Percentiles rank a stretch among this genome's conserved stretches.
Evolutionary conservation across 495 filamentous ascomycete genomes (phyloP).

Genomic region (Podospora sp.): DNA sequence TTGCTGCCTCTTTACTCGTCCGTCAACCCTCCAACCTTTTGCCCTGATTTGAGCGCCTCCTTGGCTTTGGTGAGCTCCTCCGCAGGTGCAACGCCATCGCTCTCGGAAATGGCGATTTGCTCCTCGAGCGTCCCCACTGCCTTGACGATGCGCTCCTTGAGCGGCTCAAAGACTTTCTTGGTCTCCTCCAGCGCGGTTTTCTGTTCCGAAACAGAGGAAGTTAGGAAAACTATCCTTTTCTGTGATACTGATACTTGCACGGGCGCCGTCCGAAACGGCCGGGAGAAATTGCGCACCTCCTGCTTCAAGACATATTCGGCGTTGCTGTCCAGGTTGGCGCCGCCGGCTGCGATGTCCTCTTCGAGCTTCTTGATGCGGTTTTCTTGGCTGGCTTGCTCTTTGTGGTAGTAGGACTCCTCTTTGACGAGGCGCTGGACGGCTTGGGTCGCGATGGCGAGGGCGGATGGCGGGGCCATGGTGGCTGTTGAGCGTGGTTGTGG

Average conservation of each 20-base stretch:
- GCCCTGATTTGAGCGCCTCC: constrained; percentile 47
- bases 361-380: constrained; percentile 69
- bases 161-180: constrained; percentile 69
- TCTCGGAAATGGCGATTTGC: constrained; percentile 54
- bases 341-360: constrained; percentile 47
- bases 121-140: constrained; percentile 71
- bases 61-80: constrained; percentile 66
- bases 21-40: constrained; percentile 35
- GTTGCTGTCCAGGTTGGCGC: constrained; percentile 62
- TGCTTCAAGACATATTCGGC: constrained; percentile 74
- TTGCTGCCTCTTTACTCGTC: constrained; percentile 21
- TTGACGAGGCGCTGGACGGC: constrained; percentile 78
- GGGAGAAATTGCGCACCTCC: constrained; percentile 59
- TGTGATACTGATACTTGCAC: neutral
- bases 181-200: constrained; percentile 78
- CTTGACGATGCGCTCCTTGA: constrained; percentile 66
- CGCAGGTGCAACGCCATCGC: constrained; percentile 58
- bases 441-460: constrained; percentile 36
- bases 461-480: constrained; percentile 36
- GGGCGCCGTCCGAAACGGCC: constrained; percentile 8
- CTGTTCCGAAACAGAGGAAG: constrained; percentile 45
- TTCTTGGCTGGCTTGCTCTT: constrained; percentile 74
- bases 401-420: constrained; percentile 87
- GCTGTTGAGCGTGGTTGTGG: neutral
- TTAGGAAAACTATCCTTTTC: constrained; percentile 27